Conservation (phyloP, 2,329 filamentous ascomycete species). For the Cercospora nicotianae region DNA sequence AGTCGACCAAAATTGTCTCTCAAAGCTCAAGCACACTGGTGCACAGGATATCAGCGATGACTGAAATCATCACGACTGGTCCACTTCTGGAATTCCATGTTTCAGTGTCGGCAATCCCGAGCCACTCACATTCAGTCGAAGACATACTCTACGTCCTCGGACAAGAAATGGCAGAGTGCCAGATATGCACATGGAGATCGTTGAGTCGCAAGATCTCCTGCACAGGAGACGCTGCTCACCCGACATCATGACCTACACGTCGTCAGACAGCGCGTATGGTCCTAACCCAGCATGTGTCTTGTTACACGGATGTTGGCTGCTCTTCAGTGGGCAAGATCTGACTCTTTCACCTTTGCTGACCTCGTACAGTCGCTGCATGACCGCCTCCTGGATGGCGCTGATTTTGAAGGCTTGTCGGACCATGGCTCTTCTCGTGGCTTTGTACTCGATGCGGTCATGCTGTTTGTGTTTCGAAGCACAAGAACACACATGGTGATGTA, state of each 20-base stretch:
- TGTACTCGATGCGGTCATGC: background rate
- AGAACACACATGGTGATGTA: background rate
- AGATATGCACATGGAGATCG: background rate
- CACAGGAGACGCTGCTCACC: background rate
- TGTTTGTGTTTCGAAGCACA: background rate
- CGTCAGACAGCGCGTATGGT: background rate
- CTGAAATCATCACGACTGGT: background rate
- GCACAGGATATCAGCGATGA: background rate
- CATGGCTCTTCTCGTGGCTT: background rate
- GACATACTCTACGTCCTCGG: no score
- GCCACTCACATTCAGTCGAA: background rate
- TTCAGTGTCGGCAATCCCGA: background rate
- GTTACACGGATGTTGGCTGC: background rate
- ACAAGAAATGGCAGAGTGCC: no score
- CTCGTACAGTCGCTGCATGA: background rate
- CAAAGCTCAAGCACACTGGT: background rate
- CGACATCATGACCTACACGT: background rate
- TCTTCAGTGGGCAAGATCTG: no score
- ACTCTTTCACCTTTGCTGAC: background rate
- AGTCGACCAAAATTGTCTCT: background rate
- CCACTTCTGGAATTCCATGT: background rate
- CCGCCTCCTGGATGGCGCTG: background rate
- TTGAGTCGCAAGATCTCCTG: background rate
- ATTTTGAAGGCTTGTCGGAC: background rate
- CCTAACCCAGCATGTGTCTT: background rate